Conservation (phyloP, 148 eudicot species). For the Limonium bicolor region DNA sequence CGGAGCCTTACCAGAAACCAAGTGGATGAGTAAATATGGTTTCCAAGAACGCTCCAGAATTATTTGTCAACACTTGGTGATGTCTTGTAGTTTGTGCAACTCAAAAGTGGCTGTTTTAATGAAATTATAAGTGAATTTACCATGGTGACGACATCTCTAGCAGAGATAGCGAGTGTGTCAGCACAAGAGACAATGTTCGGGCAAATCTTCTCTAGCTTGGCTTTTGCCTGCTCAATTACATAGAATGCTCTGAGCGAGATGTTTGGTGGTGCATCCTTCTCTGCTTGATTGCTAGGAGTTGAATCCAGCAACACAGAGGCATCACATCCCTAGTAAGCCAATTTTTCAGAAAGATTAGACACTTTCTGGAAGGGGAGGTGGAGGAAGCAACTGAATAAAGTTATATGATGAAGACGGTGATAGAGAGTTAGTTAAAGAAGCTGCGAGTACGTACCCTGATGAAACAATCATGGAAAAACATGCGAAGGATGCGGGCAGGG, state of each 20-base stretch:
- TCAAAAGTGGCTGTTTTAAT: too few species aligned
- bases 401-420: not conserved
- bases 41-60: too few species aligned
- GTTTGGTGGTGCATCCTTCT: constrained; percentile 14
- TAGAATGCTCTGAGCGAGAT: constrained; percentile 10
- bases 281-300: constrained; percentile 7
- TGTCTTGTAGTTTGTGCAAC: too few species aligned
- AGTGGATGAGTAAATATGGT: too few species aligned
- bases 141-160: constrained; percentile 9
- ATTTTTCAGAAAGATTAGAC: too few species aligned
- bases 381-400: too few species aligned
- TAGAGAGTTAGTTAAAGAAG: not conserved
- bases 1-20: not conserved
- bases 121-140: too few species aligned
- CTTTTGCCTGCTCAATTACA: constrained; percentile 10
- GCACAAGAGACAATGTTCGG: constrained; percentile 18
- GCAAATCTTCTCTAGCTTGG: constrained; percentile 12
- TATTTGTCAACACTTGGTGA: too few species aligned
- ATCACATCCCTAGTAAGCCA: constrained; percentile 41
- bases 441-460: constrained; percentile 25
- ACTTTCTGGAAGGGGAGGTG: too few species aligned
- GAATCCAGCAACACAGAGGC: constrained; percentile 19
- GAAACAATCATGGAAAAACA: constrained; percentile 49
- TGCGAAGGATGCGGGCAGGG: constrained; percentile 31
- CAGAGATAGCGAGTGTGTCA: constrained; percentile 14